Evolutionary conservation across 2,329 filamentous ascomycete species (phyloP).

Genomic region (Pseudogymnoascus sp.): DNA sequence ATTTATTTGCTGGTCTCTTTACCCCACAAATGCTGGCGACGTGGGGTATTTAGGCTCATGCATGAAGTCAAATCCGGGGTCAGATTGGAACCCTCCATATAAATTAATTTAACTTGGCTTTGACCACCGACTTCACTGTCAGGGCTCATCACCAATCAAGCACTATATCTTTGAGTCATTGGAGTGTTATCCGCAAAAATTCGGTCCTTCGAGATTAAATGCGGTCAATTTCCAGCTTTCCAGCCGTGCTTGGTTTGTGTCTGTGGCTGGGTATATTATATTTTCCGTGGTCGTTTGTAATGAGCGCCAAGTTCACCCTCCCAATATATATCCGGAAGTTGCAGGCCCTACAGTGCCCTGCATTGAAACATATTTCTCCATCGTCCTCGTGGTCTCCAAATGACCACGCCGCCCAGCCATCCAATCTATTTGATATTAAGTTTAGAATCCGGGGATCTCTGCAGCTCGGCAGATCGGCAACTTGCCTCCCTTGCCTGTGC

Average conservation of each 20-base stretch:
- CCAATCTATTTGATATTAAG: slow-evolving; percentile 1
- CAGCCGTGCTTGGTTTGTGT: neutral
- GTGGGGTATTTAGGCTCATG: neutral
- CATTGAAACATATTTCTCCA: neutral
- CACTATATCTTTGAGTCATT: neutral
- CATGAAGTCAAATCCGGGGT: neutral
- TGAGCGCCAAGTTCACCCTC: neutral
- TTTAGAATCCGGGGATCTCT: neutral
- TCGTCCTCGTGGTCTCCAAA: neutral
- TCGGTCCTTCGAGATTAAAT: neutral
- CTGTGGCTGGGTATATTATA: neutral
- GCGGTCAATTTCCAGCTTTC: neutral
- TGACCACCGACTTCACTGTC: neutral
- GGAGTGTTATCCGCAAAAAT: neutral
- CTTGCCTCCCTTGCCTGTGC: neutral
- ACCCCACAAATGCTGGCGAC: neutral
- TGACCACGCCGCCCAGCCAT: neutral
- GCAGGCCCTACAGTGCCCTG: neutral
- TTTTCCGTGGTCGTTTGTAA: neutral
- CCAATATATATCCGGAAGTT: neutral
- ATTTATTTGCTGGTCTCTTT: neutral
- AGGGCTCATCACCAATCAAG: neutral
- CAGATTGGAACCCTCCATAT: neutral
- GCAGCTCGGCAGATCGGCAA: slow-evolving; percentile 2
- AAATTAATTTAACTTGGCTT: neutral